phyloP scores from a whole-genome alignment of 1,284 basidiomycete species.

The Marasmius sp. region DNA sequence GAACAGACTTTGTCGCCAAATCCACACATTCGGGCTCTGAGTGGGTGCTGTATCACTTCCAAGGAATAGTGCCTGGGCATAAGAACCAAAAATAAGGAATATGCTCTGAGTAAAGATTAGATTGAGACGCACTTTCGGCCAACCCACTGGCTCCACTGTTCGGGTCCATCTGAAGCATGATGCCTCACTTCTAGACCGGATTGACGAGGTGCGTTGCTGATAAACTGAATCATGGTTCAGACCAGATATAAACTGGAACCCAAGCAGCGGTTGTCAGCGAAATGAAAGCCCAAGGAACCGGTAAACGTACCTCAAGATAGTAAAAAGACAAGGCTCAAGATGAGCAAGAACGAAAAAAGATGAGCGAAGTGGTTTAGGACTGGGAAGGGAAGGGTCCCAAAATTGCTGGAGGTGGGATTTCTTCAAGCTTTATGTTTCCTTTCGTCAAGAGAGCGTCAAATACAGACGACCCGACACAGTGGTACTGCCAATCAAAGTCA shows the following conservation, averaged over 20 bases:
- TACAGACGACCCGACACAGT: not conserved
- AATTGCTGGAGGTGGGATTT: not conserved
- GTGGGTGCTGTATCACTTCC: constrained; percentile 82
- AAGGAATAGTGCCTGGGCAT: constrained; percentile 71
- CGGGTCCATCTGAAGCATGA: constrained; percentile 33
- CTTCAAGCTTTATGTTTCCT: not conserved
- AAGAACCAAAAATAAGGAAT: constrained; percentile 6
- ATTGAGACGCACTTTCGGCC: constrained; percentile 51
- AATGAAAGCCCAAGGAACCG: not conserved
- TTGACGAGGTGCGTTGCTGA: constrained; percentile 35
- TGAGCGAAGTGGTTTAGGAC: not conserved
- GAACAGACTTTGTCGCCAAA: constrained; percentile 86
- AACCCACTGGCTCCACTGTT: constrained; percentile 60
- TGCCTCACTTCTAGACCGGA: constrained; percentile 29
- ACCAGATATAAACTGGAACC: not conserved
- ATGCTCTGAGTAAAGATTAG: constrained; percentile 12
- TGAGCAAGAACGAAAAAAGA: not conserved
- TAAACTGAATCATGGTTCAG: constrained; percentile 60
- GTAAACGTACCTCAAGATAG: not conserved
- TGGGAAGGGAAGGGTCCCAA: not conserved
- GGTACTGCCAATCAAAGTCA: not conserved
- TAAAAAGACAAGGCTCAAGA: not conserved
- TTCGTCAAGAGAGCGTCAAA: not conserved
- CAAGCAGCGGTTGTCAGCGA: not conserved
- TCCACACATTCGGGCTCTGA: constrained; percentile 90